Conservation (phyloP, 2,329 filamentous ascomycete genomes). For the Colletotrichum theobromicola region DNA sequence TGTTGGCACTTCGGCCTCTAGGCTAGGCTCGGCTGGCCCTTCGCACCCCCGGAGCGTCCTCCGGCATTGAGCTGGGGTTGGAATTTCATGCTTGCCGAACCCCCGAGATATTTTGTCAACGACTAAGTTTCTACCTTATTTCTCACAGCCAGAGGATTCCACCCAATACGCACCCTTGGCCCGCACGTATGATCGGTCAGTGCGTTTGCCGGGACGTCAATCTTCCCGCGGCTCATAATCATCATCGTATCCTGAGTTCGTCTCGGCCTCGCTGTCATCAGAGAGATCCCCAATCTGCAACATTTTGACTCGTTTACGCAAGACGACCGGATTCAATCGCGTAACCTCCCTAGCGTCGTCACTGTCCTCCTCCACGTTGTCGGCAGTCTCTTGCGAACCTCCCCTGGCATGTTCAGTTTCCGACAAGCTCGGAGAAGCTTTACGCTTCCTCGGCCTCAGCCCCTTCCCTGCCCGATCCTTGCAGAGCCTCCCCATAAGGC, state of each 20-base stretch:
- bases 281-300: not conserved
- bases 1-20: not conserved
- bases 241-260: not conserved
- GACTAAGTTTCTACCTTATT: no score
- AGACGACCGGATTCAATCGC: not conserved
- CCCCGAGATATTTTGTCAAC: not conserved
- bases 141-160: no score
- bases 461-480: not conserved
- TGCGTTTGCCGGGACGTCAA: fast-evolving
- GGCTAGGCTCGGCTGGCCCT: not conserved
- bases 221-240: not conserved
- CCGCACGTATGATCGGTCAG: not conserved
- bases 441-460: not conserved
- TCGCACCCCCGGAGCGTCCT: not conserved
- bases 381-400: not conserved
- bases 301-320: not conserved
- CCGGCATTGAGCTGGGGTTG: not conserved
- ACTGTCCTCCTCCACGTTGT: not conserved
- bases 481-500: not conserved
- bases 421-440: not conserved
- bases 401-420: not conserved
- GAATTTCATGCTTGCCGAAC: not conserved
- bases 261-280: not conserved
- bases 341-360: not conserved
- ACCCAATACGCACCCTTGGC: no score